Evolutionary conservation across 805 yeast species (phyloP).

Genomic region (Metschnikowia dekortorum): DNA sequence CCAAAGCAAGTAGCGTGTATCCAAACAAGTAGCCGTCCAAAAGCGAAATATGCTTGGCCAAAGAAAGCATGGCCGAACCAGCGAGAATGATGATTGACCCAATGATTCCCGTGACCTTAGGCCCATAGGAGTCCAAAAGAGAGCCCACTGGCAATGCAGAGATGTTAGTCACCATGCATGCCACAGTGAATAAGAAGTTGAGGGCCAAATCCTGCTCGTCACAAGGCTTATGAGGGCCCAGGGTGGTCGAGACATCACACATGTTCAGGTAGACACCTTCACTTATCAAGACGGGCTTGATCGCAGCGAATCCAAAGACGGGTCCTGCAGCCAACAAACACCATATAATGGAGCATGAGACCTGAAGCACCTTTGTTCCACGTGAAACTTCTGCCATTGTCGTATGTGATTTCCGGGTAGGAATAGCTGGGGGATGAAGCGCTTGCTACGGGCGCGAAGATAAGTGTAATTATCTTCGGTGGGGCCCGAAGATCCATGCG

Average conservation of each 20-base stretch:
- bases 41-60: conserved; percentile 28
- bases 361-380: conserved; percentile 45
- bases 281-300: conserved; percentile 72
- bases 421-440: not conserved
- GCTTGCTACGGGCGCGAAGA: not conserved
- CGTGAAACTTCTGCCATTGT: conserved; percentile 15
- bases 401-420: not conserved
- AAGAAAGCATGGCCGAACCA: conserved; percentile 50
- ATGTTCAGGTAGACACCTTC: conserved; percentile 71
- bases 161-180: conserved; percentile 82
- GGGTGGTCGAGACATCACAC: conserved; percentile 39
- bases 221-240: conserved; percentile 37
- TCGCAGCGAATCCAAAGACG: conserved; percentile 92
- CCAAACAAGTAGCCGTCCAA: conserved; percentile 72
- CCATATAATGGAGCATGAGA: conserved; percentile 75
- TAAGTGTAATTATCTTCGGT: conserved; percentile 1
- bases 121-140: conserved; percentile 75
- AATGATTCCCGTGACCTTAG: conserved; percentile 68
- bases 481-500: not conserved
- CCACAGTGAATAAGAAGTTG: conserved; percentile 77
- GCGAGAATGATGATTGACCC: conserved; percentile 59
- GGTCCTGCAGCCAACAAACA: conserved; percentile 91
- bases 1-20: conserved; percentile 72
- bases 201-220: conserved; percentile 76
- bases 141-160: conserved; percentile 80